Base-by-base conservation (phyloP, 192 early-diverging fungal genomes). In the Gaertneriomyces semiglobifer region DNA sequence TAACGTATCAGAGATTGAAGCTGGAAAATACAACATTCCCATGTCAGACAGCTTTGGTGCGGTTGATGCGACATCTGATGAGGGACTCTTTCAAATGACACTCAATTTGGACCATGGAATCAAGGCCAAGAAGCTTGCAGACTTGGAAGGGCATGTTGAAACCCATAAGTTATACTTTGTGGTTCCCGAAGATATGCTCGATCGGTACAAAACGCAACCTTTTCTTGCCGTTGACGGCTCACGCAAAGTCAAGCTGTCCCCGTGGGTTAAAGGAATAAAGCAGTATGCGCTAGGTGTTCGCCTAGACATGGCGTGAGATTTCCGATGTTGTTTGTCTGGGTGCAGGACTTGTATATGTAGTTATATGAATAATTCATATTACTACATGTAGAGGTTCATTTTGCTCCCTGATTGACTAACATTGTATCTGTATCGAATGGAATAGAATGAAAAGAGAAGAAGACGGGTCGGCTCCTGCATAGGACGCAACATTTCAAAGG, bases 21-120 rank as follows among this genome's bases (percentile, higher is more conserved):
- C 10, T 12, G 10, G 11, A 19, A 18, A 25, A 10, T 57, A 57
- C 20, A 14, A 25, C 20, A 20, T 57, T 25, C 55, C 55, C 10
- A 10, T 57, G 25, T 57, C 55, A 57, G 25, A 57, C 9, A 57
- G 11, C 12, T 57, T 57, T 20, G 55, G n/a, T 25, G 55, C 55
- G 19, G 20, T 57, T 20, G 55, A 57, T 20, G 9, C 55, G 9
- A 10, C 19, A 9, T 9, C 9, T 57, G 10, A 10, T 57, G n/a
- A 12, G 55, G 55, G n/a, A 10, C 10, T 57, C 9, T 57, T 57
- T 20, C 55, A 57, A 19, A 57, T 57, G 9, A 57, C 55, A 20
- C 9, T 57, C 20, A 57, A 57, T 10, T 12, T 12, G 20, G 25
- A 57, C 20, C 55, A 57, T 57, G 20, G 20, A 20, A 20, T 57